Percentiles rank a stretch among this genome's conserved stretches.
These are phyloP conservation scores for Colletotrichum sp. DNA, from an alignment of 2,329 filamentous ascomycete species.

Conservation along the genomic window DNA sequence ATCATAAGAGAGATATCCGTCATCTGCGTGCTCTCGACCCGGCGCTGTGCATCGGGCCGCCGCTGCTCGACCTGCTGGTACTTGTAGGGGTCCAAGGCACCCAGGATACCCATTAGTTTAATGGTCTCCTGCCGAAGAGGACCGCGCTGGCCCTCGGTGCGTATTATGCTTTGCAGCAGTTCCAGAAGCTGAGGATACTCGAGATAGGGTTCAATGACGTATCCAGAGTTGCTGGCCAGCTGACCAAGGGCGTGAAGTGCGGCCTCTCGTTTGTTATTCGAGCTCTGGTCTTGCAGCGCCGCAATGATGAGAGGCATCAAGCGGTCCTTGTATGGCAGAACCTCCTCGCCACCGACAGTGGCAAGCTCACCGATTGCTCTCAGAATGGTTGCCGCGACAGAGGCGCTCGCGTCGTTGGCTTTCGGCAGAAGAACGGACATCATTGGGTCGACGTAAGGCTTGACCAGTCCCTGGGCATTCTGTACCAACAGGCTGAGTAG, in stretches of 20 bases:
- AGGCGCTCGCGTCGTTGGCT: conserved; percentile 81
- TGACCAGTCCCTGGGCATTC: conserved; percentile 91
- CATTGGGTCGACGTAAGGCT: conserved; percentile 97
- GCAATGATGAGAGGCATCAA: conserved; percentile 96
- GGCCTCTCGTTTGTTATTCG: conserved; percentile 86
- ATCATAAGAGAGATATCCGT: conserved; percentile 98
- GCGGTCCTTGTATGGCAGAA: conserved; percentile 87
- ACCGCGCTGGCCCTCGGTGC: conserved; percentile 84
- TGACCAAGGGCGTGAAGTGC: conserved; percentile 91
- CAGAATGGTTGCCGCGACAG: conserved; percentile 92
- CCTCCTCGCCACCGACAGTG: conserved; percentile 91
- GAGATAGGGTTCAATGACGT: conserved; percentile 94
- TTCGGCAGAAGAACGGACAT: conserved; percentile 94
- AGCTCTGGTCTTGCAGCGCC: conserved; percentile 92
- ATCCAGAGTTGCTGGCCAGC: conserved; percentile 93
- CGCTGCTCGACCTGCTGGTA: conserved; percentile 94
- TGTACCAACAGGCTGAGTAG: conserved; percentile 91
- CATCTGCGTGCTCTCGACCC: conserved; percentile 67
- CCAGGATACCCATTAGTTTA: conserved; percentile 93
- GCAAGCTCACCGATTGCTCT: conserved; percentile 94
- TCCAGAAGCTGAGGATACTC: conserved; percentile 95
- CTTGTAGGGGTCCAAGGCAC: conserved; percentile 94
- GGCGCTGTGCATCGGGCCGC: conserved; percentile 79
- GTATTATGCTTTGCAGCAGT: conserved; percentile 91
- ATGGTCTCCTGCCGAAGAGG: conserved; percentile 91